phyloP scores from a whole-genome alignment of 805 yeast species.

The Yueomyces sinensis region DNA sequence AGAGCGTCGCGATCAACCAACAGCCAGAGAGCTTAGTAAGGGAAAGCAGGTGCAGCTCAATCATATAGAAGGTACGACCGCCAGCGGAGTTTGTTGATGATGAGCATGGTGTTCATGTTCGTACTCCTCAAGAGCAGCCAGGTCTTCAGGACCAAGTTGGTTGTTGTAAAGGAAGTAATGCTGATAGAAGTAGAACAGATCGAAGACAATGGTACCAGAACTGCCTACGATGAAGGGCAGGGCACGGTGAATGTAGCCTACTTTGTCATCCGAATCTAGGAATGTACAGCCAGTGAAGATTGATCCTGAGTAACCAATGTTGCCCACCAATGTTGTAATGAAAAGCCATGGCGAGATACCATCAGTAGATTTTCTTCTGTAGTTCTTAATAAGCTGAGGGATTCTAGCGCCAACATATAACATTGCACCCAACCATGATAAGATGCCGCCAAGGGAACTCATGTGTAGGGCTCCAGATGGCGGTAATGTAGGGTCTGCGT shows the following conservation, averaged over 20 bases:
- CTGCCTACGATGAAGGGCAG: constrained; percentile 77
- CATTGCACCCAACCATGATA: constrained; percentile 72
- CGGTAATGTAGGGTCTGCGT: constrained; percentile 14
- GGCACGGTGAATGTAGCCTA: constrained; percentile 47
- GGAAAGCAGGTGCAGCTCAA: no score
- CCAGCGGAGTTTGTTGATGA: no score
- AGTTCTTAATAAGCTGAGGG: constrained; percentile 76
- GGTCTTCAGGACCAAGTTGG: no score
- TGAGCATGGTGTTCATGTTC: neutral
- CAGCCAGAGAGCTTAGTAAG: no score
- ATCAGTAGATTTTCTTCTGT: constrained; percentile 64
- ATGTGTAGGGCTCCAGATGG: constrained; percentile 14
- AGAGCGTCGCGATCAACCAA: no score
- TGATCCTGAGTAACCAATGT: constrained; percentile 61
- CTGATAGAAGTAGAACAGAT: constrained; percentile 56
- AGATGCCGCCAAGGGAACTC: constrained; percentile 26
- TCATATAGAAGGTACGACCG: no score
- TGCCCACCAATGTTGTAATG: constrained; percentile 67
- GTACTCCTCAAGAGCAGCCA: neutral
- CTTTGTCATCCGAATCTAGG: constrained; percentile 25
- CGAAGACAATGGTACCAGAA: constrained; percentile 74
- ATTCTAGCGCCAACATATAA: constrained; percentile 68
- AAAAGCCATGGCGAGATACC: constrained; percentile 77
- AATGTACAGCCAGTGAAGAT: constrained; percentile 55
- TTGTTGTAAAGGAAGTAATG: constrained; percentile 19